Percentiles rank a stretch among this genome's conserved stretches.
phyloP scores from a whole-genome alignment of 257 asterid species.

The Solanum clarkiae region DNA sequence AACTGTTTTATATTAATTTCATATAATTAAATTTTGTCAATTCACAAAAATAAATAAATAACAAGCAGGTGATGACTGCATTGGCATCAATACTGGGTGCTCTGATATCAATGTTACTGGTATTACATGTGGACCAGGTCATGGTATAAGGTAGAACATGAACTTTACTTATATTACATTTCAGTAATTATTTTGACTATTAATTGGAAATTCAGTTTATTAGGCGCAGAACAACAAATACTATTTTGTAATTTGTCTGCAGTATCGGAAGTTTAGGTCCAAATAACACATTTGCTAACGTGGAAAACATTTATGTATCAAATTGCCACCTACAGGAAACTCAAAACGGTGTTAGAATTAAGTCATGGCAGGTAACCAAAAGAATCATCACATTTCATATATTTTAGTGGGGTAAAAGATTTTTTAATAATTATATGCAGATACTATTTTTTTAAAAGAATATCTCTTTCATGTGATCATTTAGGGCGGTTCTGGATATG shows the following conservation, averaged over 20 bases:
- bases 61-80: conserved; percentile 12
- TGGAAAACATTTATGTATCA: neutral
- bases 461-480: neutral
- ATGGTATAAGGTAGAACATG: conserved; percentile 11
- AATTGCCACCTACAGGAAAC: neutral
- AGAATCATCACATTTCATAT: neutral
- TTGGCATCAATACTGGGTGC: conserved; percentile 2
- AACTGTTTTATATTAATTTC: neutral
- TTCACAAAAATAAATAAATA: neutral
- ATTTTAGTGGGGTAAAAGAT: neutral
- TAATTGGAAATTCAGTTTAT: neutral
- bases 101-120: neutral
- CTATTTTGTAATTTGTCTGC: neutral
- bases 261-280: conserved; percentile 11
- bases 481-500: conserved; percentile 15
- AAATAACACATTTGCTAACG: neutral
- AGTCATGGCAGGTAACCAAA: conserved; percentile 12
- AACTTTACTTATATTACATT: neutral
- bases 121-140: conserved; percentile 14
- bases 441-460: neutral
- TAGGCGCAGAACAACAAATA: neutral
- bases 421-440: neutral
- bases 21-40: neutral
- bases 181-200: neutral
- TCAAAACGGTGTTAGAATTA: conserved; percentile 11